Evolutionary conservation across 768 basidiomycete species (phyloP), one percentile per base, ranked within the genome.

Genomic region (Termitomyces sp.): DNA sequence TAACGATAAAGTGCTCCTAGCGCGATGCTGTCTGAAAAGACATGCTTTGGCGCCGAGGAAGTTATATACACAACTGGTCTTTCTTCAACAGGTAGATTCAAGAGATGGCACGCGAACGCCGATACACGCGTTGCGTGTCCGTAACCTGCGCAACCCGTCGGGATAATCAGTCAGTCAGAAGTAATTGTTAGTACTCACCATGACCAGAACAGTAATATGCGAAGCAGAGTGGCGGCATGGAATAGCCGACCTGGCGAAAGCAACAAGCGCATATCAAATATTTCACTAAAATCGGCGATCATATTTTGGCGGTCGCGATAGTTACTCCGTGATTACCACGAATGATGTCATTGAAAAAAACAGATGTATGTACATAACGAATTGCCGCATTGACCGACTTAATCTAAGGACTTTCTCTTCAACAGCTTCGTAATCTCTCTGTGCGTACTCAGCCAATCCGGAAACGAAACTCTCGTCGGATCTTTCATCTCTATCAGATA

Each of bases 61-160:
- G 86, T 79, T 56, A 92, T 86, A 67, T 83, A 73, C 10, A 91
- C 72, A 8, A 66, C 72, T 18, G 84, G 83, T 43, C 69, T 70
- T 6, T 71, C 68, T 6, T 69, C 60, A n/a, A 64, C 60, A 9
- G 67, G 63, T 14, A 85, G 73, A 53, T 70, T 73, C 22, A 87
- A 73, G 18, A 92, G 75, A 61, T 85, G 81, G 47, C 75, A 70
- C 3, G 86, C 77, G 60, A 91, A 83, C 1, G 90, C 90, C 16
- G 88, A 88, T 16, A 91, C 90, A 38, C 90, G 82, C 3, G 90
- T 92, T 9, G 89, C 90, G 66, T 92, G 90, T n/a, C 89, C 87
- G 56, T 87, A 90, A n/a, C 87, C 86, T 88, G 61, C 24, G n/a
- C 33, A 52, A 40, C 20, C 20, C 36, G 40, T 56, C 6, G 60